phyloP scores from a whole-genome alignment of 148 eudicot species.

The Chenopodium berlandieri region DNA sequence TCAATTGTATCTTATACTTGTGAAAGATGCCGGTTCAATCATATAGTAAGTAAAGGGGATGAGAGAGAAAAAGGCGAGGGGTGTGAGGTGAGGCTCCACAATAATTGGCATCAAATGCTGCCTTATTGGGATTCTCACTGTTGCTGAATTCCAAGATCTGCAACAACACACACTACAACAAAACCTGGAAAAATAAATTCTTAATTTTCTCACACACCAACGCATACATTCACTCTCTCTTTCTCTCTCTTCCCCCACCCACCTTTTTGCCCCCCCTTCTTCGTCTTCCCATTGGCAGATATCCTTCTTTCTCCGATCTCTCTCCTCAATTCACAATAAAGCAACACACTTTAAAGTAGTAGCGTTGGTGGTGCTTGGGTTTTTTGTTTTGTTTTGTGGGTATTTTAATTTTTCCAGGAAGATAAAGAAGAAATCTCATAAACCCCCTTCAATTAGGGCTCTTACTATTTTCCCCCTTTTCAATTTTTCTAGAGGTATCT shows the following conservation, averaged over 20 bases:
- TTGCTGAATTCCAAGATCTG: slow-evolving; percentile 55
- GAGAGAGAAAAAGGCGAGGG: not conserved
- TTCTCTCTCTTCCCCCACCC: slow-evolving; percentile 19
- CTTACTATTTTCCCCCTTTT: not conserved
- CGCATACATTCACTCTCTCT: slow-evolving; percentile 3
- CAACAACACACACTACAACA: slow-evolving; percentile 14
- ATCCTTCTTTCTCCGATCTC: slow-evolving; percentile 9
- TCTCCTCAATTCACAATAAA: slow-evolving; percentile 11
- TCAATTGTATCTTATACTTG: too few species aligned
- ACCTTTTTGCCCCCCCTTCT: slow-evolving; percentile 15
- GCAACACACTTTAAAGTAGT: slow-evolving; percentile 27
- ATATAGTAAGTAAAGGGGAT: not conserved
- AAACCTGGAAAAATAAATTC: not conserved
- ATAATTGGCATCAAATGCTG: slow-evolving; percentile 60
- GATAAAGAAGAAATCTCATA: not conserved
- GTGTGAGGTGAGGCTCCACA: slow-evolving; percentile 34
- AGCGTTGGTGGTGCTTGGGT: slow-evolving; percentile 13
- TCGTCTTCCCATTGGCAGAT: slow-evolving; percentile 36
- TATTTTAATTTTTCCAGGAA: slow-evolving; percentile 16
- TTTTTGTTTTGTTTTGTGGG: slow-evolving; percentile 16
- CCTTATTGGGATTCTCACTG: slow-evolving; percentile 62
- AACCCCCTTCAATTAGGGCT: slow-evolving; percentile 24
- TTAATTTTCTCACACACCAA: not conserved
- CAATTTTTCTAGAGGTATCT: slow-evolving; percentile 32
- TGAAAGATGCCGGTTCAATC: too few species aligned